phyloP scores from a whole-genome alignment of 2,329 filamentous ascomycete species.

The Atkinsonella hypoxylon region DNA sequence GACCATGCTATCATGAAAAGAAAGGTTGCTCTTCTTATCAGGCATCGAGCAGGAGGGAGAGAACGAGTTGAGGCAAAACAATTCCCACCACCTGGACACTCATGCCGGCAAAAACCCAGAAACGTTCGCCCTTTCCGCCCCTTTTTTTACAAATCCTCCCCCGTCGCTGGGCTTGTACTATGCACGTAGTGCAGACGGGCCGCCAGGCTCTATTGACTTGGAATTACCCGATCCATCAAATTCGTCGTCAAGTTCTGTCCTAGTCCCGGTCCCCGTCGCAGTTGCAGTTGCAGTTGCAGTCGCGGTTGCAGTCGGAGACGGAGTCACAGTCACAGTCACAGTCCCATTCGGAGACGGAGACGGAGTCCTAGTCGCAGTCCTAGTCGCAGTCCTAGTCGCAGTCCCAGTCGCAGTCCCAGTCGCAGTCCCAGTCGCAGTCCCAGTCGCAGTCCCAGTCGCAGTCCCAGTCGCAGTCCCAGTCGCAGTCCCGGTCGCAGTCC shows the following conservation, averaged over 20 bases:
- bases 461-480: background rate
- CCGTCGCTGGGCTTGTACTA: slow-evolving; percentile 3
- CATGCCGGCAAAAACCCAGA: background rate
- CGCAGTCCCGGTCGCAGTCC: background rate
- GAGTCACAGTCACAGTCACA: too few species aligned
- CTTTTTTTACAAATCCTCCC: slow-evolving; percentile 1
- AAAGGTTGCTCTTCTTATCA: too few species aligned
- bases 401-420: too few species aligned
- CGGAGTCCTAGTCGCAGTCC: too few species aligned
- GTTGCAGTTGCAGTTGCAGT: too few species aligned
- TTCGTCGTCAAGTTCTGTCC: slow-evolving; percentile 1
- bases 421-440: too few species aligned
- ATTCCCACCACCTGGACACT: background rate
- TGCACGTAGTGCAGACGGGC: slow-evolving; percentile 5
- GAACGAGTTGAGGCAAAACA: background rate
- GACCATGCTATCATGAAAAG: too few species aligned
- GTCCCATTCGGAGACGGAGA: too few species aligned
- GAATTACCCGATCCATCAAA: slow-evolving; percentile 2
- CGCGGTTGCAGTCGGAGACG: too few species aligned
- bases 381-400: too few species aligned
- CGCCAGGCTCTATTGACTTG: slow-evolving; percentile 7
- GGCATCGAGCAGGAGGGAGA: background rate
- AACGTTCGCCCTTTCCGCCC: slow-evolving; percentile 1
- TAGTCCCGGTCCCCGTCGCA: background rate
- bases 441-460: background rate